Evolutionary conservation across 2,329 filamentous ascomycete genomes (phyloP).

Genomic region (Corinectria fuckeliana): DNA sequence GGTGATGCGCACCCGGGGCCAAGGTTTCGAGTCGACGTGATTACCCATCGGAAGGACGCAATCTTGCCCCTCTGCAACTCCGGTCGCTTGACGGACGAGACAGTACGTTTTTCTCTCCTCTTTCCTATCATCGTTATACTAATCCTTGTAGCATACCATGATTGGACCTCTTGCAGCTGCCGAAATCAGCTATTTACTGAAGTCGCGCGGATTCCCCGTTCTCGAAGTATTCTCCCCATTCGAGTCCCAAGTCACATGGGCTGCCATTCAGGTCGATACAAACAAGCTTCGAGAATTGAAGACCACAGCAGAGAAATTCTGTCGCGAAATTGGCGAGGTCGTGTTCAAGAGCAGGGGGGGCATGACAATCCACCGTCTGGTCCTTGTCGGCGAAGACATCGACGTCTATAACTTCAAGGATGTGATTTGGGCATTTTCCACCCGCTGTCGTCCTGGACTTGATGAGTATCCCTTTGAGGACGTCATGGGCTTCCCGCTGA

Average conservation of each 20-base stretch:
- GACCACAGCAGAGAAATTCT: slow-evolving; percentile 50
- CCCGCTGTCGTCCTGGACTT: slow-evolving; percentile 51
- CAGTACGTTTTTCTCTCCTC: slow-evolving; percentile 2
- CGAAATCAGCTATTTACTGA: slow-evolving; percentile 19
- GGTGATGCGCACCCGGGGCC: slow-evolving; percentile 12
- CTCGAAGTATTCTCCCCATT: slow-evolving; percentile 52
- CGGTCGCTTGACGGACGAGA: slow-evolving; percentile 22
- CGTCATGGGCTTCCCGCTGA: slow-evolving; percentile 49
- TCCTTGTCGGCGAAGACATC: slow-evolving; percentile 57
- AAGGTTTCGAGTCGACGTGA: slow-evolving; percentile 15
- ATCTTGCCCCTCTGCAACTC: slow-evolving; percentile 21
- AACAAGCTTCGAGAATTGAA: slow-evolving; percentile 62
- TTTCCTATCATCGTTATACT: neutral
- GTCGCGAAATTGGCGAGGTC: slow-evolving; percentile 49
- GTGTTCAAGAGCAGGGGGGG: slow-evolving; percentile 50
- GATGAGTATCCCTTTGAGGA: slow-evolving; percentile 56
- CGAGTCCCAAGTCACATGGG: slow-evolving; percentile 56
- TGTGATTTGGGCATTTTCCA: slow-evolving; percentile 57
- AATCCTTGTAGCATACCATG: slow-evolving; percentile 22
- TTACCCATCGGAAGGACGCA: slow-evolving; percentile 20
- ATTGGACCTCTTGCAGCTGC: slow-evolving; percentile 27
- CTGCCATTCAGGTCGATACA: slow-evolving; percentile 62
- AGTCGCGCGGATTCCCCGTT: slow-evolving; percentile 47
- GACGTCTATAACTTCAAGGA: slow-evolving; percentile 54
- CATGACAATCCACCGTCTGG: slow-evolving; percentile 51